Base-by-base conservation (phyloP, 139 green algal genomes). In the Desmodesmus armatus region DNA sequence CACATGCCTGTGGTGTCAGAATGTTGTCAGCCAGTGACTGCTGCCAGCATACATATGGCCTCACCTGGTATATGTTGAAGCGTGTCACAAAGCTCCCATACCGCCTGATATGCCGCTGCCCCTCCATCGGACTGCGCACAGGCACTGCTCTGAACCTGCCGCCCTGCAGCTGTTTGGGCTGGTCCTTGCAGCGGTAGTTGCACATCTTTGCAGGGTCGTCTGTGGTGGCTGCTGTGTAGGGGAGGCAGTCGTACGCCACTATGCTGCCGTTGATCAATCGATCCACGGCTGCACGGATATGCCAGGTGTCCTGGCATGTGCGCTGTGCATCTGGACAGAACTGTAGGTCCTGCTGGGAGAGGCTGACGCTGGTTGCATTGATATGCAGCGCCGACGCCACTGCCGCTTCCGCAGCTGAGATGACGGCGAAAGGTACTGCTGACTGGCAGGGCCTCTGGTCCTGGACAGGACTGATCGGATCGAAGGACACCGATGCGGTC, bases 261-360 rank as follows among this genome's bases (percentile, higher is more conserved):
- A 72, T 55, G n/a, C 37, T 71, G 62, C 29, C 76, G 39, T 72
- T 72, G 21, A 82, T 55, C 33, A 82, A 33, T 3, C 76, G 53
- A 2, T 82, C 39, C 5, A 82, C 6, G 17, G 51, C 76, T 13
- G 76, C 27, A 21, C 60, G n/a, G 5, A 82, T 31, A 25, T 82
- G 37, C 37, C 76, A 55, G 37, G 71, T 82, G 55, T 82, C 76
- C n/a, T 82, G 72, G 49, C 76, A 82, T 21, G 55, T 39, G 23
- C 76, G 76, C 31, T 67, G 37, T 5, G 72, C 31, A 2, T 31
- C 55, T 1, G 76, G 76, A 41, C 78, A 84, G 78, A 84, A 84
- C 31, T 84, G 63, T n/a, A 84, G 62, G 63, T 84, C 78, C 63
- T 84, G 78, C 78, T 84, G 62, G 1, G 62, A 77, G 7, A 84